Evolutionary conservation across 2,329 filamentous ascomycete species (phyloP), one percentile per base, ranked within the genome.

Genomic region (Capronia coronata): DNA sequence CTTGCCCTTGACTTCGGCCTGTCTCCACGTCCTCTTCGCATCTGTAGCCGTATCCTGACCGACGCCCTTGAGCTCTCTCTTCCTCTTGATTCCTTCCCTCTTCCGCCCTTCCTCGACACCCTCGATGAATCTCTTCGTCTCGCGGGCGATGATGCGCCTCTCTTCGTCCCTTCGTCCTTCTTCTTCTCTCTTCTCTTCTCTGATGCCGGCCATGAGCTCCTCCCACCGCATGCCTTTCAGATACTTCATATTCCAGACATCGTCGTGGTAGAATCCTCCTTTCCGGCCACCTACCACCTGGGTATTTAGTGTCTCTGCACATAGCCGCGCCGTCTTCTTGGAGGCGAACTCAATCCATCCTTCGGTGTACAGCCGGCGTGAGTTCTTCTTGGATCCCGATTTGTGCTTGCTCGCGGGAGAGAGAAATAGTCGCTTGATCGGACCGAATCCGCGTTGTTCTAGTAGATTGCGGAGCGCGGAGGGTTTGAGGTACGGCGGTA

Each of bases 401-500:
- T 59, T 58, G 29, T 61, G 61, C 9, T 67, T 62, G 18, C 62
- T 63, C 2, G 57, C 48, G 0, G 71, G 71, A 0, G 69, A 63
- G 2, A 73, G 61, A 56, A 73, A 73, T n/a, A 71, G 60, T 32
- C 67, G 67, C 16, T 65, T 68, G 35, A 73, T 69, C 2, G 69
- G 69, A 1, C 55, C 59, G 47, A 73, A 73, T 1, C 67, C 66
- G 5, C 71, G 65, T 8, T 67, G 60, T 32, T 65, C 59, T 2
- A 73, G 61, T 6, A 73, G 59, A 3, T 62, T 64, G 49, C 71
- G 71, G n/a, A 73, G 59, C 0, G 69, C 68, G 40, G 64, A 69
- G n/a, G 70, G 71, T 54, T 71, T 71, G n/a, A 73, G 64, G 48
- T 73, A 72, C 21, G 71, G 71, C 2, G 71, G 71, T 1, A 73